Percentiles rank a stretch among this genome's conserved stretches.
phyloP scores from a whole-genome alignment of 2,329 filamentous ascomycete species.

The Fusarium tanahbumbuense region DNA sequence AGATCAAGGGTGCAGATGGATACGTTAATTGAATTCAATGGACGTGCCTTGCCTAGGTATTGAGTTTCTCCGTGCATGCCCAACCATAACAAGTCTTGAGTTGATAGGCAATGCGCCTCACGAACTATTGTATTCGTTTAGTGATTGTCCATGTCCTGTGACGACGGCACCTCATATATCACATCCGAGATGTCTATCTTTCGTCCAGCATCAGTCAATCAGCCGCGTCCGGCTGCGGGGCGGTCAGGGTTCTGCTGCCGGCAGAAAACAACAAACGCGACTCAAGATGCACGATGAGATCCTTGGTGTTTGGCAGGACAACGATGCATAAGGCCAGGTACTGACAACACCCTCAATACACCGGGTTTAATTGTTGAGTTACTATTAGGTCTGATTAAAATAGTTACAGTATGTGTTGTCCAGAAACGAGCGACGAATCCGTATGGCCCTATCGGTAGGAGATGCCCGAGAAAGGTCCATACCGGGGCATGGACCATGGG shows the following conservation, averaged over 20 bases:
- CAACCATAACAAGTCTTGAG: conserved; percentile 1
- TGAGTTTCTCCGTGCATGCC: conserved; percentile 8
- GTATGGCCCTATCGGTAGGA: conserved; percentile 33
- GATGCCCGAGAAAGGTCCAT: conserved; percentile 27
- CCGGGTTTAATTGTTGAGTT: conserved; percentile 3
- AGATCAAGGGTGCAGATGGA: conserved; percentile 8
- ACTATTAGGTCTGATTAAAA: conserved; percentile 4
- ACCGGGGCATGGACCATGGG: conserved; percentile 15
- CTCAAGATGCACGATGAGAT: conserved; percentile 21
- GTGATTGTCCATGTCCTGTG: conserved; percentile 6
- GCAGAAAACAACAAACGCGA: conserved; percentile 32
- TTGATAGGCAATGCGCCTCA: background rate
- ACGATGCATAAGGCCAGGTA: conserved; percentile 26
- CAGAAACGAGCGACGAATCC: conserved; percentile 9
- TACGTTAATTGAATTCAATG: conserved; percentile 1
- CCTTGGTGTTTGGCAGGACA: conserved; percentile 37
- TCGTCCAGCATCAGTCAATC: conserved; percentile 32
- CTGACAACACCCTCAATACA: conserved; percentile 8
- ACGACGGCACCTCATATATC: conserved; percentile 13
- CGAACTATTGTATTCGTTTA: background rate
- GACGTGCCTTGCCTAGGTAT: background rate
- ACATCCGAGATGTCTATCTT: conserved; percentile 22
- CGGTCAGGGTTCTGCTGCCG: background rate
- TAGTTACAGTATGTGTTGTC: background rate
- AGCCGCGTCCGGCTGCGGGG: conserved; percentile 17